Evolutionary conservation across 345 rosid species (phyloP).

Genomic region (Linum usitatissimum): DNA sequence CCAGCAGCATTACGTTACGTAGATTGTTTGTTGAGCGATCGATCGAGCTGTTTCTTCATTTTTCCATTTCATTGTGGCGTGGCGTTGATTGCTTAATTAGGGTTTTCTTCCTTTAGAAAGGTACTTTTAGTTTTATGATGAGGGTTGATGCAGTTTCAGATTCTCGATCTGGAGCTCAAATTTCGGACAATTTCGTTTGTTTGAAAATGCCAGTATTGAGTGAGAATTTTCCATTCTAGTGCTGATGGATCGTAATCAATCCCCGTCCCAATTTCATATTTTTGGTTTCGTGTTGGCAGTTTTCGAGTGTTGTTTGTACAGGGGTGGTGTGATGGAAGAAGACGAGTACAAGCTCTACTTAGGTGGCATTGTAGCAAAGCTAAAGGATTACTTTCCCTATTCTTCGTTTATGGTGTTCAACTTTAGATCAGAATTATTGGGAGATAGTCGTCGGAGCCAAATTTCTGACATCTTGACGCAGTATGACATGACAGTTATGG

Average conservation of each 20-base stretch:
- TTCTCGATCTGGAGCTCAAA: conserved; percentile 6
- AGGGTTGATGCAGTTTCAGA: neutral
- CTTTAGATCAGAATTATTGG: neutral
- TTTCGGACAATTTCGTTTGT: neutral
- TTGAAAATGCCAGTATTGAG: neutral
- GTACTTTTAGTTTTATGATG: too few species aligned
- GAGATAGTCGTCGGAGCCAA: neutral
- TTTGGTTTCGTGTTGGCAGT: too few species aligned
- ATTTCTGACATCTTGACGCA: neutral
- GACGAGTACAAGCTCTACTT: neutral
- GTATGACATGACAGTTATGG: neutral
- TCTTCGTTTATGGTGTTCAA: neutral
- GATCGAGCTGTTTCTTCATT: neutral
- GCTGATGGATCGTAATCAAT: neutral
- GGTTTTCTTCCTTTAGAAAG: too few species aligned
- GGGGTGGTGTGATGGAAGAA: too few species aligned
- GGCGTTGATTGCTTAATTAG: neutral
- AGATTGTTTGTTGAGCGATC: conserved; percentile 1
- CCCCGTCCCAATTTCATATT: too few species aligned
- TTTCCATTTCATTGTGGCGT: neutral
- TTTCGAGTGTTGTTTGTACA: conserved; percentile 98
- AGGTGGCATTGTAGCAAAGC: neutral
- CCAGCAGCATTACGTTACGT: neutral
- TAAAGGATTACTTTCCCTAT: neutral
- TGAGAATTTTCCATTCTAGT: neutral